These are phyloP conservation scores for Penicillium maclennaniae DNA, from an alignment of 495 filamentous ascomycete genomes.

Conservation along the genomic window DNA sequence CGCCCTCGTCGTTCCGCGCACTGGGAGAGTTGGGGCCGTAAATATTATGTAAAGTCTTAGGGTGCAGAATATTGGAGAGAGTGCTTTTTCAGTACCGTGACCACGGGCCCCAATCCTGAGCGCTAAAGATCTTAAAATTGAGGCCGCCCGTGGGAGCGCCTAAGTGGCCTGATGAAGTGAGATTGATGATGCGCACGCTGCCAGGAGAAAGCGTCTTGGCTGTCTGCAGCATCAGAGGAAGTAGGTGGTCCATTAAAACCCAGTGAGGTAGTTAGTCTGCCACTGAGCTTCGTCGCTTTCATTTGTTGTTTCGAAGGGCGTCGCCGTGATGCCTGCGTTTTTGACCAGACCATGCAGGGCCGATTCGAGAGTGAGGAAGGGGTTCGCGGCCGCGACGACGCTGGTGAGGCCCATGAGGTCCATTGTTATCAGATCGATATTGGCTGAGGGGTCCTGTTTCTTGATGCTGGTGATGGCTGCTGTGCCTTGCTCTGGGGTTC, in stretches of 20 bases:
- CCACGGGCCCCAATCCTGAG: slow-evolving; percentile 15
- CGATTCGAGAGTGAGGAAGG: slow-evolving; percentile 16
- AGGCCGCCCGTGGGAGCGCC: slow-evolving; percentile 31
- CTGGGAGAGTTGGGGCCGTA: slow-evolving; percentile 35
- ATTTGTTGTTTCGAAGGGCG: slow-evolving; percentile 27
- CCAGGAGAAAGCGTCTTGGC: slow-evolving; percentile 19
- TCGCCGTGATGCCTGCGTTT: slow-evolving; percentile 60
- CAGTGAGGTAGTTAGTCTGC: slow-evolving; percentile 47
- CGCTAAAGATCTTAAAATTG: slow-evolving; percentile 25
- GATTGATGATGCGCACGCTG: slow-evolving; percentile 37
- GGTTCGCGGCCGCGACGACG: slow-evolving; percentile 26
- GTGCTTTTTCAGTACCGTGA: slow-evolving; percentile 45
- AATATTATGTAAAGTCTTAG: slow-evolving; percentile 23
- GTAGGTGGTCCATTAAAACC: slow-evolving; percentile 36
- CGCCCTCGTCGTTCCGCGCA: slow-evolving; percentile 28
- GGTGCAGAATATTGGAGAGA: slow-evolving; percentile 40
- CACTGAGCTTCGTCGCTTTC: slow-evolving; percentile 30
- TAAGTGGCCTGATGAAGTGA: slow-evolving; percentile 35
- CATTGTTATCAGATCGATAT: slow-evolving; percentile 40
- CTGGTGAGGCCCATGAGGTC: slow-evolving; percentile 38
- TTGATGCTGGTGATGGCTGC: slow-evolving; percentile 37
- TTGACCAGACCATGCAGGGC: slow-evolving; percentile 52
- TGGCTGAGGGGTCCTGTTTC: slow-evolving; percentile 24
- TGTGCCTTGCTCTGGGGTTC: slow-evolving; percentile 30
- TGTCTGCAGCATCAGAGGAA: slow-evolving; percentile 32